Percentiles rank a stretch among this genome's conserved stretches.
Conservation (phyloP, 2,329 filamentous ascomycete genomes). For the Apiospora arundinis region DNA sequence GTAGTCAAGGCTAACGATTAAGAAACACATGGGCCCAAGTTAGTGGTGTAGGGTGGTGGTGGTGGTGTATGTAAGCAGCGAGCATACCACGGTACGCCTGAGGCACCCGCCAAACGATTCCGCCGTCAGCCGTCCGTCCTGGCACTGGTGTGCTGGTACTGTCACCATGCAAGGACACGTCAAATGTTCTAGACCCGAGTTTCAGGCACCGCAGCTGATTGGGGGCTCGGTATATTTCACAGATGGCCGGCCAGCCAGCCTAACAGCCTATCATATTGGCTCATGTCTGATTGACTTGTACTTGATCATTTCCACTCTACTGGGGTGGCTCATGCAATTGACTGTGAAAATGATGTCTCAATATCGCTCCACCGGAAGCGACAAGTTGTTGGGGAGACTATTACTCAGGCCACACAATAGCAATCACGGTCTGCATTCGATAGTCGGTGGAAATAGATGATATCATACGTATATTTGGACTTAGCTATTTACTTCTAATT, state of each 20-base stretch:
- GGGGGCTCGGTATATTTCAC: background rate
- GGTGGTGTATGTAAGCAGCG: constrained; percentile 3
- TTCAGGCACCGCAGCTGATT: background rate
- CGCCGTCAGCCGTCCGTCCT: background rate
- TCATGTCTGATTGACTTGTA: background rate
- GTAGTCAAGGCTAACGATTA: background rate
- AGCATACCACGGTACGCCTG: background rate
- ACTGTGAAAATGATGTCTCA: background rate
- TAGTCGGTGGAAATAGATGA: too few relatives aligned
- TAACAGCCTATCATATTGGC: background rate
- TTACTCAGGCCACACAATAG: too few relatives aligned
- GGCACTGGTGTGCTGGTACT: background rate
- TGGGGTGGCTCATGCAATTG: background rate
- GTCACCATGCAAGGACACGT: background rate
- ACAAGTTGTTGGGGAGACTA: background rate
- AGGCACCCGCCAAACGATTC: background rate
- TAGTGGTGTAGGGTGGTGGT: constrained; percentile 10
- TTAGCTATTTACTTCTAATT: too few relatives aligned
- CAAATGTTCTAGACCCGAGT: constrained; percentile 18
- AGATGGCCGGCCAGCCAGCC: background rate
- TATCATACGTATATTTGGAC: too few relatives aligned
- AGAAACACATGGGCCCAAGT: background rate
- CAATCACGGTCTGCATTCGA: too few relatives aligned
- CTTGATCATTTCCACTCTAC: background rate
- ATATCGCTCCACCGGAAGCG: background rate